phyloP scores from a whole-genome alignment of 2,329 filamentous ascomycete genomes.

The Septoria linicola region DNA sequence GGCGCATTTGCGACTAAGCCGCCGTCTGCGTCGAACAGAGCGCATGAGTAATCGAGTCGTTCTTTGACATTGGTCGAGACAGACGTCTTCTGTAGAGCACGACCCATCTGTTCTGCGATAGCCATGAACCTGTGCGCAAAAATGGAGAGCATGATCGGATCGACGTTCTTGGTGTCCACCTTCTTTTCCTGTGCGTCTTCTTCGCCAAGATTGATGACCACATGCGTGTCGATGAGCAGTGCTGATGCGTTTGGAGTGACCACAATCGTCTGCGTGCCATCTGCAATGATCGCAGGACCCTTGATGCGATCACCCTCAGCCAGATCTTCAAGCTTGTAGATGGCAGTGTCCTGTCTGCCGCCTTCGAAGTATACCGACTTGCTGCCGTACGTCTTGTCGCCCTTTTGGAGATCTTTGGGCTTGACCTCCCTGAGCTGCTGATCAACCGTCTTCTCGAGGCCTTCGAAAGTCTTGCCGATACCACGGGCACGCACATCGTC shows the following conservation, averaged over 20 bases:
- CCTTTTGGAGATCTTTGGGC: conserved; percentile 55
- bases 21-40: conserved; percentile 73
- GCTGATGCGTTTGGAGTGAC: conserved; percentile 77
- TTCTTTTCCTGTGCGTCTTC: conserved; percentile 45
- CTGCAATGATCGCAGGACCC: conserved; percentile 83
- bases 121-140: conserved; percentile 84
- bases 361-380: conserved; percentile 81
- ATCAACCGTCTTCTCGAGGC: conserved; percentile 77
- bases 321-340: conserved; percentile 79
- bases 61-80: conserved; percentile 81
- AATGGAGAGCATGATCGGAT: conserved; percentile 74
- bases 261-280: conserved; percentile 88
- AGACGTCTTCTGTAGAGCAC: conserved; percentile 74
- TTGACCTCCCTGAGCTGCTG: conserved; percentile 73
- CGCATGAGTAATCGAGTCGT: conserved; percentile 78
- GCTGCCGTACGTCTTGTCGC: conserved; percentile 64
- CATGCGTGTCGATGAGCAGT: conserved; percentile 77
- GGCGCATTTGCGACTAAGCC: conserved; percentile 76
- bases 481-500: conserved; percentile 86
- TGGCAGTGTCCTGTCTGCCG: conserved; percentile 71
- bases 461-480: conserved; percentile 83
- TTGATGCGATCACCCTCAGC: conserved; percentile 68
- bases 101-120: conserved; percentile 81
- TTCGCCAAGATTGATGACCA: conserved; percentile 78
- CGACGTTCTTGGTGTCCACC: conserved; percentile 58